Evolutionary conservation across 2,329 filamentous ascomycete genomes (phyloP), one percentile per base, ranked within the genome.

Genomic region (Herpotrichia juniperi): DNA sequence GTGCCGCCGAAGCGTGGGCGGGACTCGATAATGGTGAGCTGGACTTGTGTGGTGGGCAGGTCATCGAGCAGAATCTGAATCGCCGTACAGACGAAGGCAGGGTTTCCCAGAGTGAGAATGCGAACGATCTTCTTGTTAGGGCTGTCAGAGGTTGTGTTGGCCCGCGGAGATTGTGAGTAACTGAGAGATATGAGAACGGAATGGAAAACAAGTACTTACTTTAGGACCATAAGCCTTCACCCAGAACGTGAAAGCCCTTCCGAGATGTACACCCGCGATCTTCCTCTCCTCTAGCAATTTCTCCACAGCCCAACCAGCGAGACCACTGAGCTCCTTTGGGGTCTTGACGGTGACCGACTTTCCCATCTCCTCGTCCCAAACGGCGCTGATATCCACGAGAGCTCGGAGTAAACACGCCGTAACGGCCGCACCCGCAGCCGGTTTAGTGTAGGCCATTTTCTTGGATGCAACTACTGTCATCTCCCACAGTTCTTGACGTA

Each of bases 1-100:
- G 83, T 83, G 7, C 87, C 87, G 70, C 90, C 87, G 57, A 81
- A 89, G 0, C 86, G 76, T 0, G 87, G 87, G 0, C 87, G 78
- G 2, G 87, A 89, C 66, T 90, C 87, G 3, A 90, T 76, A 25
- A 90, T 75, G 4, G 79, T 80, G 16, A 90, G 68, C 44, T 86
- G 79, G 8, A 88, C n/a, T 14, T 32, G 14, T 5, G 63, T 0
- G 54, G 61, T 25, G 58, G 7, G 78, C 64, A 1, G 61, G 67
- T 2, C 74, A 64, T 1, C 60, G 57, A 80, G 69, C 2, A 76
- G 70, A 24, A 78, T 71, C 1, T 78, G 59, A 10, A 89, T 74
- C 44, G 76, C 78, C 14, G 75, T 66, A 2, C 71, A 74, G 52
- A 88, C 83, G 0, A 86, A 87, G 2, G 84, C 87, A 54, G 85